Evolutionary conservation across 2,329 filamentous ascomycete species (phyloP).

Genomic region (Aspergillus flavus): DNA sequence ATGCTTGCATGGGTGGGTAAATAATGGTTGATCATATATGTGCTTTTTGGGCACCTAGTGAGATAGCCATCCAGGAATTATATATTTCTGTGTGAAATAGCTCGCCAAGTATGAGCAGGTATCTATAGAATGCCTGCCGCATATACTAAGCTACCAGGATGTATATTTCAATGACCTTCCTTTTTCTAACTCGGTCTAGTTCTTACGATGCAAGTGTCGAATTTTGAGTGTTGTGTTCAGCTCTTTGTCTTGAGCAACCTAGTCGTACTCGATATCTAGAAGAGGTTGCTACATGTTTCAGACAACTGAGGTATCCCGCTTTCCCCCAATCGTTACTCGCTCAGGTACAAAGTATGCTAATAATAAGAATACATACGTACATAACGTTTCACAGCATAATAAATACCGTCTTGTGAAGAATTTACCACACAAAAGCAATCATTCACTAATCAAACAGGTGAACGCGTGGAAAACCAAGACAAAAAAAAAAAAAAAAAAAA

Average conservation of each 20-base stretch:
- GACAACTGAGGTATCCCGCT: not conserved
- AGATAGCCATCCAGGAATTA: not conserved
- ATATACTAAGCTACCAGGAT: not conserved
- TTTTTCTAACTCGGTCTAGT: not conserved
- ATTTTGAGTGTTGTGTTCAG: not conserved
- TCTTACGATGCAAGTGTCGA: not conserved
- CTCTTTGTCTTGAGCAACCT: not conserved
- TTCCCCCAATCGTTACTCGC: not conserved
- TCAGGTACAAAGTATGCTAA: not conserved
- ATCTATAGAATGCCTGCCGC: not conserved
- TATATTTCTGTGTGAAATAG: not conserved
- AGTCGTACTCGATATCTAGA: not conserved
- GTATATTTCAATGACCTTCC: not conserved
- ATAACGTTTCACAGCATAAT: conserved; percentile 2
- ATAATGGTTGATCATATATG: not conserved
- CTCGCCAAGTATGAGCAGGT: not conserved
- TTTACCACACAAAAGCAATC: not conserved
- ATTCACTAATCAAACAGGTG: not conserved
- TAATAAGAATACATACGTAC: conserved; percentile 1
- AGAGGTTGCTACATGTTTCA: not conserved
- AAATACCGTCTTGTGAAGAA: not conserved
- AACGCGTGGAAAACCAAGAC: too few species aligned
- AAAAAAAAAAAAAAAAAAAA: not conserved
- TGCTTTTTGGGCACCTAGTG: not conserved
- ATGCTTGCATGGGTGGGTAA: not conserved